Conservation (phyloP, 2,329 filamentous ascomycete genomes). For the Alternaria sp. region DNA sequence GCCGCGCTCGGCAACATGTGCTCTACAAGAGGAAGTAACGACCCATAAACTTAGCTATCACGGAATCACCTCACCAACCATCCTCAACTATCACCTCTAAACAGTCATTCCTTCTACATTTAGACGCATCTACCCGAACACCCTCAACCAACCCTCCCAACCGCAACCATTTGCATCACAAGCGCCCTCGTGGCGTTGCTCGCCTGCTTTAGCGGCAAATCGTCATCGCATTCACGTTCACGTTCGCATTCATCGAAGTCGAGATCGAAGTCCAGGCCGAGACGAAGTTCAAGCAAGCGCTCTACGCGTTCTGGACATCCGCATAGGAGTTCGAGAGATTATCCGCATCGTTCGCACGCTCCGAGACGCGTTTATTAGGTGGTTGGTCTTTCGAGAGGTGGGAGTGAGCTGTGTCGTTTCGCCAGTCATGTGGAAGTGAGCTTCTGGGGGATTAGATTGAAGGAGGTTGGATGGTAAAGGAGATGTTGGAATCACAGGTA, state of each 20-base stretch:
- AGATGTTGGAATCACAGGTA: no score
- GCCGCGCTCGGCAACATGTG: background rate
- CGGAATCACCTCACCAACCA: no score
- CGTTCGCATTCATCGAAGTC: background rate
- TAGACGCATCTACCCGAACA: accelerated
- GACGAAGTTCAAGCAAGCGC: background rate
- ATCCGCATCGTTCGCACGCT: background rate
- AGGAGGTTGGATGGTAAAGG: no score
- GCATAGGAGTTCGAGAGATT: background rate
- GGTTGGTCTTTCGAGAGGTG: no score
- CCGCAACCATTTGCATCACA: background rate
- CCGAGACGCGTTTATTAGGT: background rate
- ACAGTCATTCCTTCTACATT: background rate
- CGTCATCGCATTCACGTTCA: background rate
- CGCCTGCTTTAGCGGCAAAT: background rate
- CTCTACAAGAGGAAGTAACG: background rate
- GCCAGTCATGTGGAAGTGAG: no score
- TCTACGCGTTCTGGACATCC: background rate
- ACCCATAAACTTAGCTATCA: background rate
- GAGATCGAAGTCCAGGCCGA: background rate
- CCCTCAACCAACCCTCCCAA: accelerated
- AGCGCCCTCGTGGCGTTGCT: background rate
- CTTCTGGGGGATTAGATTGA: no score
- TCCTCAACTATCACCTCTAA: background rate
- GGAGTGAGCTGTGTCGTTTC: no score